Base-by-base conservation (phyloP, 371 early-diverging fungal species). In the Circinella umbellata region DNA sequence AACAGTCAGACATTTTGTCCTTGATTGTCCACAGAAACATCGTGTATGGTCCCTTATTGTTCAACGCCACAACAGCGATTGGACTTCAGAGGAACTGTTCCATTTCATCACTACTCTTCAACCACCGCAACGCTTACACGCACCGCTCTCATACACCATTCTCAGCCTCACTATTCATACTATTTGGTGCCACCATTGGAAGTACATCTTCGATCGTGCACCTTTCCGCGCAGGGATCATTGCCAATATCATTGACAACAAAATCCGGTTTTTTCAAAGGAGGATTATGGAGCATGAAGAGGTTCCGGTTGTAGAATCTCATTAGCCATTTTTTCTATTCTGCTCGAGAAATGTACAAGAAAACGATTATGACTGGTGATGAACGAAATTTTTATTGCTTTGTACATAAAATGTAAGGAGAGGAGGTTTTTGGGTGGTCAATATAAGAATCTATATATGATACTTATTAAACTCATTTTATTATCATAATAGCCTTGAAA, bases 401-500 rank as follows among this genome's bases (percentile, higher is more conserved):
- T 51, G 51, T 51, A 51, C 51, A 51, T 51, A 51, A 51, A 51
- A 51, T 51, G 51, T 51, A 51, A 51, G 51, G 2, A 51, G 51
- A 15, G 51, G 6, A 51, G 51, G 51, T 51, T 51, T 51, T n/a
- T 51, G 14, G 47, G 51, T 51, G 51, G 51, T 51, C 51, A n/a
- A 8, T 51, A 51, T 51, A 51, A 51, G 51, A 51, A 6, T 51
- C n/a, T 51, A 51, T 51, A 51, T 51, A 51, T 51, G 51, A 51
- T 51, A 51, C 51, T 51, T n/a, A 51, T 51, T 51, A 51, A 4
- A 51, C 51, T 51, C 2, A 6, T 51, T 51, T 51, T 51, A 51
- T 51, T 51, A 51, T 51, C 51, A 51, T 51, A 51, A 51, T 51
- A 51, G 51, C 51, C n/a, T 51, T 51, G 51, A 51, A 51, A 51